Base-by-base conservation (phyloP, 768 basidiomycete genomes). In the Arthromyces matolae region DNA sequence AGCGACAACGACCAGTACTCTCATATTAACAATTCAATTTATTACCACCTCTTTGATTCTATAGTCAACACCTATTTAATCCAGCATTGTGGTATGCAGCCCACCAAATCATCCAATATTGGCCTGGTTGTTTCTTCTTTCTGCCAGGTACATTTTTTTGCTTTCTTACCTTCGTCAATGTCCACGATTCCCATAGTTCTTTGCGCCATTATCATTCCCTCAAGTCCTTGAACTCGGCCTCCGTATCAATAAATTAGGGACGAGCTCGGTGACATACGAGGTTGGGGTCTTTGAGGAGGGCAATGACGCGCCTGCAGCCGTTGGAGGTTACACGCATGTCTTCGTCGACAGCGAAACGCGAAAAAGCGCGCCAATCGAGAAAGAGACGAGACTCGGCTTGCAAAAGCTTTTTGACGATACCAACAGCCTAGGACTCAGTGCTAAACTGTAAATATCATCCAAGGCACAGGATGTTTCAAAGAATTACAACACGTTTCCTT, bases 1-100 rank as follows among this genome's bases (percentile, higher is more conserved):
- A 86, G 78, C 56, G 89, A 91, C 72, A 91, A 90, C 57, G 89
- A 91, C 70, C 87, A 89, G 56, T 91, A 91, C 60, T 75, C 78
- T 10, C 89, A 91, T 51, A 70, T 90, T 59, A 90, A 91, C 67
- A 92, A 91, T 64, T 75, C 84, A 0, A 68, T 89, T 13, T 92
- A 89, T 65, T 86, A 88, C 60, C 85, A 86, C 58, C 73, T 88
- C 47, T 87, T 90, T 65, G 89, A 91, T 66, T 87, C 88, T 4
- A 71, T 89, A 58, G 71, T 91, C 64, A 92, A 91, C 62, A 77
- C 84, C 8, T 92, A 88, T 64, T 80, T 90, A 51, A 81, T 89
- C 29, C 68, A 78, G 45, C 68, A 73, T 25, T 90, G 87, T 54
- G 75, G 71, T 9, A 71, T 82, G 31, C 60, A 71, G 3, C 86